phyloP scores from a whole-genome alignment of 2,329 filamentous ascomycete species.

The Dendrostoma leiphaemia region DNA sequence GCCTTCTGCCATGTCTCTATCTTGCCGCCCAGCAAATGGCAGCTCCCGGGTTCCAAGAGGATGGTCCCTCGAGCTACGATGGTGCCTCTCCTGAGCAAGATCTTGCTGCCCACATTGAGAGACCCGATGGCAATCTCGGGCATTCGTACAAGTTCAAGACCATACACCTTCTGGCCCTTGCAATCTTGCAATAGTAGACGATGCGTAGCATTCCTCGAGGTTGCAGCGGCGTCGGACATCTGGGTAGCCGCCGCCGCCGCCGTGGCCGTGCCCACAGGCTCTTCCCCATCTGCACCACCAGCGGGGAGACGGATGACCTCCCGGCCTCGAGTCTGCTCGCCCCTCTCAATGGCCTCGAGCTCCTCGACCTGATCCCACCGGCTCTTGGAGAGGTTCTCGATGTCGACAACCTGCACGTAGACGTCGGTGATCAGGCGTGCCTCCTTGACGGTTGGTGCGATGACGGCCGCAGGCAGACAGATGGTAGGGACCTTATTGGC shows the following conservation, averaged over 20 bases:
- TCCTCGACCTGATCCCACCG: constrained; percentile 87
- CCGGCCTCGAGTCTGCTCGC: constrained; percentile 71
- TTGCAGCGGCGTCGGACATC: constrained; percentile 8
- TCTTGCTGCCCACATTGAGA: constrained; percentile 74
- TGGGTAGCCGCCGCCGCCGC: neutral
- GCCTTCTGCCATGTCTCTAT: constrained; percentile 75
- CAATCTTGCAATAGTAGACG: constrained; percentile 81
- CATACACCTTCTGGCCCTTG: constrained; percentile 66
- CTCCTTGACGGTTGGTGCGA: constrained; percentile 53
- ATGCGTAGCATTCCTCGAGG: constrained; percentile 60
- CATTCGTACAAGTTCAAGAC: constrained; percentile 67
- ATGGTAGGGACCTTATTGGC: constrained; percentile 36
- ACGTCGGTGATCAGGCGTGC: constrained; percentile 58
- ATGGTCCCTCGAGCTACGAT: constrained; percentile 73
- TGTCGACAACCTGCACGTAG: constrained; percentile 78
- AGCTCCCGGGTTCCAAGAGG: constrained; percentile 69
- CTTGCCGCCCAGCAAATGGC: constrained; percentile 80
- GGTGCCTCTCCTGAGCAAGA: constrained; percentile 65
- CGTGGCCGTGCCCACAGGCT: constrained; percentile 36
- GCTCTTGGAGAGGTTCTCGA: constrained; percentile 78
- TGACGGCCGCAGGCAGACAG: constrained; percentile 57
- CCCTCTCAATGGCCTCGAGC: constrained; percentile 69
- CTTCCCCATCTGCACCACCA: constrained; percentile 42
- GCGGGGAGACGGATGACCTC: constrained; percentile 72
- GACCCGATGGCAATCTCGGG: constrained; percentile 64